Percentiles rank a stretch among this genome's conserved stretches.
These are phyloP conservation scores for Penicillium sp. DNA, from an alignment of 2,329 filamentous ascomycete species.

Conservation along the genomic window DNA sequence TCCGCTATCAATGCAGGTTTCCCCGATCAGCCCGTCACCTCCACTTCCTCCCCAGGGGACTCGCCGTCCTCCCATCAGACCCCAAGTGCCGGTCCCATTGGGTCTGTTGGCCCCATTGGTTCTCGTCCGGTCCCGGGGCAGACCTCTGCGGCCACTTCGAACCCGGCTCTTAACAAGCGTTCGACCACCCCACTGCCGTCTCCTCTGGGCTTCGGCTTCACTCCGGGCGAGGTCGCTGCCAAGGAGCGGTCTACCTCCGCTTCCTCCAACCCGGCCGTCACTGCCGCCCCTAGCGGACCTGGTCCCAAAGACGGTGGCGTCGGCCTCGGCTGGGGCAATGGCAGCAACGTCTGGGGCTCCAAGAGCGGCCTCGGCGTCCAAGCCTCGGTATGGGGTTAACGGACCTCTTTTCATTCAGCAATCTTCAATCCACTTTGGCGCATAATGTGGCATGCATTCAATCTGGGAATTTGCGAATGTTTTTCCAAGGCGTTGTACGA, in stretches of 20 bases:
- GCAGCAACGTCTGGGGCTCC: slow-evolving; percentile 77
- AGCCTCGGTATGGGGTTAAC: slow-evolving; percentile 87
- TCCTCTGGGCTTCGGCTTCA: slow-evolving; percentile 71
- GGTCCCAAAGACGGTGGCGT: slow-evolving; percentile 38
- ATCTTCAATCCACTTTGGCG: slow-evolving; percentile 2
- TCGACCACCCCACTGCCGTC: slow-evolving; percentile 88
- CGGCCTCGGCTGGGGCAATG: slow-evolving; percentile 67
- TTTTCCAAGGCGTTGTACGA: slow-evolving; percentile 28
- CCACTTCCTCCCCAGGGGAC: slow-evolving; percentile 73
- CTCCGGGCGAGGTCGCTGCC: slow-evolving; percentile 44
- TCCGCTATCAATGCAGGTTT: slow-evolving; percentile 44
- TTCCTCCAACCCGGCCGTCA: slow-evolving; percentile 53
- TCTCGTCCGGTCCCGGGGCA: slow-evolving; percentile 67
- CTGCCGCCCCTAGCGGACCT: slow-evolving; percentile 36
- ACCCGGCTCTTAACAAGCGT: slow-evolving; percentile 65
- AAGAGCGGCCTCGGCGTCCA: slow-evolving; percentile 77
- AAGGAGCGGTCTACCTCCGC: slow-evolving; percentile 54
- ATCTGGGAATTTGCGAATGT: slow-evolving; percentile 12
- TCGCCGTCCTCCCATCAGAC: slow-evolving; percentile 68
- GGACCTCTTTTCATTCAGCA: neutral
- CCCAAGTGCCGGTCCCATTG: slow-evolving; percentile 49
- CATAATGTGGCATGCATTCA: slow-evolving; percentile 16
- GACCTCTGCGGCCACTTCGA: slow-evolving; percentile 43
- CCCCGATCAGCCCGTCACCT: slow-evolving; percentile 65
- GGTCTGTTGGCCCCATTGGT: slow-evolving; percentile 82